Evolutionary conservation across 73 alveolate genomes (phyloP).

Genomic region (Uronychia binucleata): DNA sequence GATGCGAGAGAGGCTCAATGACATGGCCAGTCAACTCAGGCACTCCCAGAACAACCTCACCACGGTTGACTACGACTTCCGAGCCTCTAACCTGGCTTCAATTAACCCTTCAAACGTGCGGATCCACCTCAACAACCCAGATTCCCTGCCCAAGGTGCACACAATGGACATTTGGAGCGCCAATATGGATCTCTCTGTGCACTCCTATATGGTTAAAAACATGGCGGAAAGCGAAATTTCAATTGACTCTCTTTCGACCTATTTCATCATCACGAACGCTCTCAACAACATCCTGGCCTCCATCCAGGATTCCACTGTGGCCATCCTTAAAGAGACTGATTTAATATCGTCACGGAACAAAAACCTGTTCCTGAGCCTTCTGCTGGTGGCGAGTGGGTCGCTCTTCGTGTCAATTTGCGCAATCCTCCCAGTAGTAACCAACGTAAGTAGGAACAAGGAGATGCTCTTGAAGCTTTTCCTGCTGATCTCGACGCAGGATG

Average conservation of each 20-base stretch:
- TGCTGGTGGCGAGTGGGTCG: conserved; percentile 32
- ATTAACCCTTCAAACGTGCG: conserved; percentile 25
- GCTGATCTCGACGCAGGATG: conserved; percentile 41
- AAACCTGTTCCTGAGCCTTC: conserved; percentile 13
- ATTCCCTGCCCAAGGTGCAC: conserved; percentile 36
- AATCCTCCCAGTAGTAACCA: conserved; percentile 48
- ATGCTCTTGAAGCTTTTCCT: conserved; percentile 34
- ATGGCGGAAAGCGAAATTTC: conserved; percentile 25
- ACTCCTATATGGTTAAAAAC: conserved; percentile 30
- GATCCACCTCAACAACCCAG: conserved; percentile 24
- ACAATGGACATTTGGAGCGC: conserved; percentile 48
- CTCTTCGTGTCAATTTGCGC: conserved; percentile 33
- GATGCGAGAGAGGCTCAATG: conserved; percentile 24
- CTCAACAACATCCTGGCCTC: conserved; percentile 39
- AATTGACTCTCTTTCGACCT: neutral
- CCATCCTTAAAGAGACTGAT: conserved; percentile 39
- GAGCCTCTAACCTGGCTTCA: neutral
- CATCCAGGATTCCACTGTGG: conserved; percentile 19
- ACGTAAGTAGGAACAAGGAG: conserved; percentile 50
- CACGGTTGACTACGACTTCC: conserved; percentile 18
- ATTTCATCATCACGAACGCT: conserved; percentile 27
- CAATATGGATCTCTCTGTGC: conserved; percentile 38
- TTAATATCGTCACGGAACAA: conserved; percentile 23
- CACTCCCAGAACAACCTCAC: conserved; percentile 44
- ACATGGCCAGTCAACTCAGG: conserved; percentile 17